phyloP scores from a whole-genome alignment of 2,329 filamentous ascomycete genomes.

The Cordyceps tenuipes region DNA sequence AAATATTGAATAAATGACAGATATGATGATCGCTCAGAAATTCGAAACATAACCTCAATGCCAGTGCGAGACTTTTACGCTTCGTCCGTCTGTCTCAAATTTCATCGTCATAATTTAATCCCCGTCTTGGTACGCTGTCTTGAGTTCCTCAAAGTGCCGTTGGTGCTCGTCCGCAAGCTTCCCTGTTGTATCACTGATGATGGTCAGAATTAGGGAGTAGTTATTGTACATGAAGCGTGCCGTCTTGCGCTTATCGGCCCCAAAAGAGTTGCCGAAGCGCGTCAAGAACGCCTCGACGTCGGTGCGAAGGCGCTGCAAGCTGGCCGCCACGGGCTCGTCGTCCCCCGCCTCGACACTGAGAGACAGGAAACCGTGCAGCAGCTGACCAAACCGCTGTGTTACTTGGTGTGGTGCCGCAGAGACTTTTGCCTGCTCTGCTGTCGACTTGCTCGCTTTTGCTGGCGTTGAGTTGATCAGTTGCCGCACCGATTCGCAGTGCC shows the following conservation, averaged over 20 bases:
- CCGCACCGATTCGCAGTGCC: constrained; percentile 81
- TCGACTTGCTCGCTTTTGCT: constrained; percentile 32
- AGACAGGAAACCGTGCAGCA: constrained; percentile 74
- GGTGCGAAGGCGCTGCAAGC: constrained; percentile 63
- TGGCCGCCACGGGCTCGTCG: constrained; percentile 83
- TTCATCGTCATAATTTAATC: not conserved
- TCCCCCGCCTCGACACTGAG: constrained; percentile 83
- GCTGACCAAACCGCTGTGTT: constrained; percentile 91
- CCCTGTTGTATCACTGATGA: constrained; percentile 70
- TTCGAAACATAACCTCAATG: not conserved
- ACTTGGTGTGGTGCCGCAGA: constrained; percentile 82
- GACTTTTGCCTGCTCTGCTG: constrained; percentile 47
- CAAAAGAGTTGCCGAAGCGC: constrained; percentile 66
- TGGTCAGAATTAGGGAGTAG: constrained; percentile 88
- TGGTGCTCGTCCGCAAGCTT: constrained; percentile 69
- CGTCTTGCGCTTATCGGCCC: constrained; percentile 66
- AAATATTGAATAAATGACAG: not conserved
- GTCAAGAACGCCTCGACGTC: constrained; percentile 80
- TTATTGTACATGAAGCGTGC: constrained; percentile 93
- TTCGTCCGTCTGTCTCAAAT: not conserved
- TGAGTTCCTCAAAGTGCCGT: constrained; percentile 62
- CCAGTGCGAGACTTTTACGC: not conserved
- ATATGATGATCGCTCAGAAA: not conserved
- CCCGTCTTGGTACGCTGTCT: constrained; percentile 46
- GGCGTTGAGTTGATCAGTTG: constrained; percentile 47